Evolutionary conservation across 306 rosid genomes (phyloP).

Genomic region (Ormosia emarginata): DNA sequence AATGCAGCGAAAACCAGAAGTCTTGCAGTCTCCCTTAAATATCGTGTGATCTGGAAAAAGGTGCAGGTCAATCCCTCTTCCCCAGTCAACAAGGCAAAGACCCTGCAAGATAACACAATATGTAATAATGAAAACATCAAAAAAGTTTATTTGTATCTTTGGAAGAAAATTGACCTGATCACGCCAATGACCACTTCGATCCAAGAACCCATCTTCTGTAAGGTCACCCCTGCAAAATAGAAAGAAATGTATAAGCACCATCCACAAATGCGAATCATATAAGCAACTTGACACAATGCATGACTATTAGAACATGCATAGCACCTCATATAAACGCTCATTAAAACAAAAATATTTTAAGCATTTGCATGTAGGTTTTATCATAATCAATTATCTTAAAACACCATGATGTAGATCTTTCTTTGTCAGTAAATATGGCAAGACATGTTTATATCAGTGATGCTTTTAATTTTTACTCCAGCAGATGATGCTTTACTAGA

Average conservation of each 20-base stretch:
- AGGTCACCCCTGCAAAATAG: slow-evolving; percentile 53
- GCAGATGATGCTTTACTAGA: not conserved
- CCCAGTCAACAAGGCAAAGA: slow-evolving; percentile 98
- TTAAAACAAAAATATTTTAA: not conserved
- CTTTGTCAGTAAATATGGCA: not conserved
- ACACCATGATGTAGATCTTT: not conserved
- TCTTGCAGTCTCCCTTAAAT: slow-evolving; percentile 78
- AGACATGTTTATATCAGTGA: not conserved
- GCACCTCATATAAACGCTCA: not conserved
- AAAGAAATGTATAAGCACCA: slow-evolving; percentile 1
- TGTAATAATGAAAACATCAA: slow-evolving; percentile 5
- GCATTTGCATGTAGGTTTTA: slow-evolving; percentile 20
- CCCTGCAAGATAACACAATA: slow-evolving; percentile 54
- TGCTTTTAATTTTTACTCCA: slow-evolving; percentile 5
- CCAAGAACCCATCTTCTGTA: slow-evolving; percentile 53
- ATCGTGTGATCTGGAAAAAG: slow-evolving; percentile 67
- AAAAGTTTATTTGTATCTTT: slow-evolving; percentile 1
- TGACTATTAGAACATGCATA: slow-evolving; percentile 4
- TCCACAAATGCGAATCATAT: not conserved
- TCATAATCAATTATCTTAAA: not conserved
- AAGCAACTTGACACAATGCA: not conserved
- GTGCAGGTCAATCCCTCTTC: slow-evolving; percentile 82
- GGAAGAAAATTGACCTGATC: slow-evolving; percentile 62
- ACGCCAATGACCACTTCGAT: slow-evolving; percentile 70
- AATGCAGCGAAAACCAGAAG: slow-evolving; percentile 92